These are phyloP conservation scores for Aciculosporium take DNA, from an alignment of 2,329 filamentous ascomycete genomes.

Conservation along the genomic window DNA sequence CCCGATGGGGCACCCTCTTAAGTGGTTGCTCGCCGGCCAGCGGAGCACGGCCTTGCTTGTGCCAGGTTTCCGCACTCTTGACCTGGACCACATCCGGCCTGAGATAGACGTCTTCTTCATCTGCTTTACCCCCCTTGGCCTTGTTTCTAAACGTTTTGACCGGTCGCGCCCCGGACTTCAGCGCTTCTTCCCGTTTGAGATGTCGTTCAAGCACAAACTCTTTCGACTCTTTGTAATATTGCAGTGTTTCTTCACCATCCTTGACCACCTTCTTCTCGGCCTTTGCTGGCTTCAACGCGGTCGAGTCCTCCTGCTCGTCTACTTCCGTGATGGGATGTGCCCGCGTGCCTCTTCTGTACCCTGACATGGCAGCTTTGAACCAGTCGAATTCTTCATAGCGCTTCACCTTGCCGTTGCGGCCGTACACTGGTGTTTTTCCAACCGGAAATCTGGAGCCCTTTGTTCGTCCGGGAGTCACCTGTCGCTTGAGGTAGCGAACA, in stretches of 20 bases:
- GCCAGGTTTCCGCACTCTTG: conserved; percentile 91
- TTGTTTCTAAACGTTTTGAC: conserved; percentile 63
- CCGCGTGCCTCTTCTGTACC: conserved; percentile 43
- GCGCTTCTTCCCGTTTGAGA: conserved; percentile 79
- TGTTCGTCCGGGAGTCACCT: conserved; percentile 73
- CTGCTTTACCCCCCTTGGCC: conserved; percentile 60
- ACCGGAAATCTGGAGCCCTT: conserved; percentile 68
- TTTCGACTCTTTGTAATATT: conserved; percentile 74
- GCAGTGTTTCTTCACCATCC: conserved; percentile 67
- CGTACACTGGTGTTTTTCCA: conserved; percentile 70
- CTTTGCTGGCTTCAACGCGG: conserved; percentile 59
- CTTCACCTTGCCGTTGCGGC: conserved; percentile 62
- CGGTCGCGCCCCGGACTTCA: conserved; percentile 52
- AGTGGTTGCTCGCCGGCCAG: conserved; percentile 56
- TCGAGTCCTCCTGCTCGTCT: conserved; percentile 67
- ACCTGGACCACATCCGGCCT: conserved; percentile 70
- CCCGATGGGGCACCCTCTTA: conserved; percentile 80
- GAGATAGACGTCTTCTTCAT: conserved; percentile 67
- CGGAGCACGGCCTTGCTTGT: conserved; percentile 81
- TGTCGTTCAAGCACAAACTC: conserved; percentile 80
- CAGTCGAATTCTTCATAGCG: conserved; percentile 71
- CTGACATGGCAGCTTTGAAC: conserved; percentile 69
- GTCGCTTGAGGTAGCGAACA: conserved; percentile 71
- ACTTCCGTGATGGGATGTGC: conserved; percentile 47
- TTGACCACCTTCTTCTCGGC: conserved; percentile 59